Percentiles rank a stretch among this genome's conserved stretches.
These are phyloP conservation scores for Prunus padus DNA, from an alignment of 306 rosid species.

Conservation along the genomic window DNA sequence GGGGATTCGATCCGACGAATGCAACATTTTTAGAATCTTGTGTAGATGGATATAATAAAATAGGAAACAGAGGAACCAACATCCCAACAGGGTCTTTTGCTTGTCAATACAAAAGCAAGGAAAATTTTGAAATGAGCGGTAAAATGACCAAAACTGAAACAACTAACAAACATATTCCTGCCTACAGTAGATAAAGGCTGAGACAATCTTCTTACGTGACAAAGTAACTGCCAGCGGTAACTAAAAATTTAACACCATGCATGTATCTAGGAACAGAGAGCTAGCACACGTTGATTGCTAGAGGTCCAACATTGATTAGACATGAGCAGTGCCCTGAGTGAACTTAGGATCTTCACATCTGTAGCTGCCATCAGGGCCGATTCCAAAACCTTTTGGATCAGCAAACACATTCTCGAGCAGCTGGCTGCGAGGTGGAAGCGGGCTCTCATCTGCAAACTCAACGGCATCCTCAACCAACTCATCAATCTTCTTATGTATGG, in stretches of 20 bases:
- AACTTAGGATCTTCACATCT: constrained; percentile 99
- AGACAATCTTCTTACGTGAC: constrained; percentile 32
- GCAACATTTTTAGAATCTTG: background rate
- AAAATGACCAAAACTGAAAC: constrained; percentile 33
- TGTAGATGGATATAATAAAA: background rate
- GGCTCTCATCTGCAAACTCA: constrained; percentile 87
- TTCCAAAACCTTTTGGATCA: constrained; percentile 98
- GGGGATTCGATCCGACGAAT: background rate
- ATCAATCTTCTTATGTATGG: constrained; percentile 76
- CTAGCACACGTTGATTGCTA: constrained; percentile 15
- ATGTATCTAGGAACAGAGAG: constrained; percentile 31
- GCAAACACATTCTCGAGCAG: constrained; percentile 95
- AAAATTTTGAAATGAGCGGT: constrained; percentile 21
- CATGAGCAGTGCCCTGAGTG: constrained; percentile 95
- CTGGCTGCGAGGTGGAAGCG: constrained; percentile 81
- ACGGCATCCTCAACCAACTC: constrained; percentile 81
- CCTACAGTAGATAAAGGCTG: constrained; percentile 33
- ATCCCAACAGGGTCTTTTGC: background rate
- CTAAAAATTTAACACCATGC: constrained; percentile 36
- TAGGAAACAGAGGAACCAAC: constrained; percentile 8
- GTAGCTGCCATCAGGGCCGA: constrained; percentile 91
- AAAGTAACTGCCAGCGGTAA: constrained; percentile 25
- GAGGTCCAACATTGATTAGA: constrained; percentile 39
- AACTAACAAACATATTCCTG: constrained; percentile 42
- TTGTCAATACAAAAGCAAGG: constrained; percentile 25